phyloP scores from a whole-genome alignment of 2,329 filamentous ascomycete species.

The Trichophyton equinum region DNA sequence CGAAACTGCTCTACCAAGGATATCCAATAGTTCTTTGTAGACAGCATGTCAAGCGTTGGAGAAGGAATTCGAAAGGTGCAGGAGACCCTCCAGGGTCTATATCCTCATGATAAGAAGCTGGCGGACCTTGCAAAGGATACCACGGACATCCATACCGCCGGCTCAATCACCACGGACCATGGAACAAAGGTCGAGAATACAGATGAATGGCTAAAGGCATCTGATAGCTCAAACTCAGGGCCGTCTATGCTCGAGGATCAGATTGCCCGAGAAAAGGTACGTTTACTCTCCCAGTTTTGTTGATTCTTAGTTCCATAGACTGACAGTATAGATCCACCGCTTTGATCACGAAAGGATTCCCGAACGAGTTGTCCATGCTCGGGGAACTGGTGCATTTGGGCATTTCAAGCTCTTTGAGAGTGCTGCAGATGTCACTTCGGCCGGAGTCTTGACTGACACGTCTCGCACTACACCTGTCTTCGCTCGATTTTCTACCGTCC shows the following conservation, averaged over 20 bases:
- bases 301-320: neutral
- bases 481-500: slow-evolving; percentile 64
- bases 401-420: slow-evolving; percentile 55
- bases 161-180: slow-evolving; percentile 61
- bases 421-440: slow-evolving; percentile 49
- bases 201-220: slow-evolving; percentile 64
- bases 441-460: slow-evolving; percentile 55
- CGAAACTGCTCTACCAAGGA: neutral
- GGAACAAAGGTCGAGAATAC: slow-evolving; percentile 61
- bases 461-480: slow-evolving; percentile 54
- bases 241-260: slow-evolving; percentile 60
- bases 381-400: slow-evolving; percentile 52
- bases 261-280: slow-evolving; percentile 60
- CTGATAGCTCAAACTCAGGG: slow-evolving; percentile 50
- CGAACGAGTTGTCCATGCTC: slow-evolving; percentile 55
- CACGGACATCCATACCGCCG: slow-evolving; percentile 45
- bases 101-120: slow-evolving; percentile 39
- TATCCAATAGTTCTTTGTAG: neutral
- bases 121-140: slow-evolving; percentile 48
- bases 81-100: slow-evolving; percentile 12
- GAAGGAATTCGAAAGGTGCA: slow-evolving; percentile 21
- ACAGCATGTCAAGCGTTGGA: neutral
- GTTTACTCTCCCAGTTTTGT: slow-evolving; percentile 2
- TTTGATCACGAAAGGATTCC: slow-evolving; percentile 66
- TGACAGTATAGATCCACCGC: slow-evolving; percentile 36